Percentiles rank a stretch among this genome's conserved stretches.
Evolutionary conservation across 139 green algal species (phyloP).

Genomic region (Desmodesmus armatus): DNA sequence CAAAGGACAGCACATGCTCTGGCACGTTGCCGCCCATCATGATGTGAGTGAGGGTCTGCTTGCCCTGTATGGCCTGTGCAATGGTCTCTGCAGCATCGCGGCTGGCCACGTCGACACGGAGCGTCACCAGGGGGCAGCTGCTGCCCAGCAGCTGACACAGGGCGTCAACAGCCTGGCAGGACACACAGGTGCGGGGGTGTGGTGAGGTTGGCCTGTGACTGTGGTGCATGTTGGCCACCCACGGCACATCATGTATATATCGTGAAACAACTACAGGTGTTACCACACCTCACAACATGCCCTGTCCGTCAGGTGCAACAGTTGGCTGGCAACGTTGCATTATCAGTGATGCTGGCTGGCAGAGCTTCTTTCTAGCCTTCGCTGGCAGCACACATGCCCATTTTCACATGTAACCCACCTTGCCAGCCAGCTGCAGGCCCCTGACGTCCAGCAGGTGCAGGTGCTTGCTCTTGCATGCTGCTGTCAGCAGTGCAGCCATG

Average conservation of each 20-base stretch:
- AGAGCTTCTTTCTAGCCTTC: no score
- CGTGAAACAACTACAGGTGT: no score
- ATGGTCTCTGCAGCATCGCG: constrained; percentile 60
- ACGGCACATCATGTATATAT: no score
- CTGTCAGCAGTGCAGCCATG: constrained; percentile 49
- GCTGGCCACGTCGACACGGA: constrained; percentile 60
- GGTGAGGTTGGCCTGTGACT: background rate
- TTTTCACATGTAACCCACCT: no score
- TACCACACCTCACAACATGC: no score
- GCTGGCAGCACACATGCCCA: no score
- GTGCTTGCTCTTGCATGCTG: constrained; percentile 51
- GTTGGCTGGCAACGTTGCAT: no score
- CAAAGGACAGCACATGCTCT: constrained; percentile 57
- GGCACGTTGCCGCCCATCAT: constrained; percentile 67
- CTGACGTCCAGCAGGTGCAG: constrained; percentile 68
- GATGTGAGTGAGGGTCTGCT: constrained; percentile 62
- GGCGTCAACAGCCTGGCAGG: constrained; percentile 29
- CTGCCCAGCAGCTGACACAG: constrained; percentile 65
- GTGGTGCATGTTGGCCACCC: no score
- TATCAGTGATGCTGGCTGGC: no score
- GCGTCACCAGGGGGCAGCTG: constrained; percentile 55
- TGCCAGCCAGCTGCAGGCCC: constrained; percentile 52
- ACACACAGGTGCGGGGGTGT: background rate
- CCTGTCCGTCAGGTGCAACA: no score
- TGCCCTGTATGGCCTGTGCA: constrained; percentile 57